phyloP scores from a whole-genome alignment of 23 red algal species.

The Cyanidiococcus yangmingshanensis region DNA sequence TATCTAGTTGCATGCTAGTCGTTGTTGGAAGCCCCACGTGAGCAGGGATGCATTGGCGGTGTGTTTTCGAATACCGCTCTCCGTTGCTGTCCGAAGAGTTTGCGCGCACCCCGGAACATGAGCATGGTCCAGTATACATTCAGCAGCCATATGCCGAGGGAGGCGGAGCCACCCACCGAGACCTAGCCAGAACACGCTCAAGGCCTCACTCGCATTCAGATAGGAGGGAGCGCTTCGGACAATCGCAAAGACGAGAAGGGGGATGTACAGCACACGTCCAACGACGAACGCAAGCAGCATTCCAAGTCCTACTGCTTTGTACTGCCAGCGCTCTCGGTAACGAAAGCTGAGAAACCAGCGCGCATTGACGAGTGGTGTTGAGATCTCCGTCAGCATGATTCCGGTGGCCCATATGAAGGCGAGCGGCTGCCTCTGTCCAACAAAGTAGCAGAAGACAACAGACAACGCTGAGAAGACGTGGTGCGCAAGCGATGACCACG shows the following conservation, averaged over 20 bases:
- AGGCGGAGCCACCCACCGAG: not conserved
- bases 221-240: not conserved
- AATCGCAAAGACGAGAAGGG: not conserved
- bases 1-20: too few species aligned
- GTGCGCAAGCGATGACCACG: constrained; percentile 8
- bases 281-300: constrained; percentile 22
- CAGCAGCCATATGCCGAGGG: not conserved
- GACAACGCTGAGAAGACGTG: constrained; percentile 1
- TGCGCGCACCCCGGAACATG: not conserved
- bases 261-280: constrained; percentile 16
- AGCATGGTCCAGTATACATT: constrained; percentile 16
- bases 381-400: constrained; percentile 34
- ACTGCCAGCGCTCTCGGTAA: constrained; percentile 11
- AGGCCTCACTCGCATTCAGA: not conserved
- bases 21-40: too few species aligned
- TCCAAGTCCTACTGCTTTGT: not conserved
- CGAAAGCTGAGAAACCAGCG: constrained; percentile 36
- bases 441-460: not conserved
- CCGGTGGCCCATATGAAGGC: constrained; percentile 26
- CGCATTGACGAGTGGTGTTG: constrained; percentile 35
- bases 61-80: not conserved
- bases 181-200: constrained; percentile 1
- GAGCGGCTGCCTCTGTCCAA: constrained; percentile 5
- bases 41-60: too few species aligned
- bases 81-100: not conserved